Conservation (phyloP, 768 basidiomycete genomes). For the Trametes meyenii region DNA sequence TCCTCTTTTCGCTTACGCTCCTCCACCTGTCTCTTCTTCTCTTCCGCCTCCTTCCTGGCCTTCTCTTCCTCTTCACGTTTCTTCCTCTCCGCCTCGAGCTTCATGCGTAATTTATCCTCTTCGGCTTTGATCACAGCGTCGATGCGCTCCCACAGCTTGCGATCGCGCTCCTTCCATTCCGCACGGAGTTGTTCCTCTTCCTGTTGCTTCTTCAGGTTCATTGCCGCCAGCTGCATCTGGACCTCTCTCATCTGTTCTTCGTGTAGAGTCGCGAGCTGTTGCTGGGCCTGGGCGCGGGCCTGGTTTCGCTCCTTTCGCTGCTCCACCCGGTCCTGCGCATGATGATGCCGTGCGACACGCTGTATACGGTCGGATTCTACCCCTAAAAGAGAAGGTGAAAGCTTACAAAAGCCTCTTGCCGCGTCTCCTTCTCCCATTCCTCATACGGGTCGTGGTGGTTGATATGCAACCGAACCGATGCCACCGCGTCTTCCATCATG, state of each 20-base stretch:
- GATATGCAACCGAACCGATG: slow-evolving; percentile 47
- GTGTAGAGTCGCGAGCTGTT: slow-evolving; percentile 44
- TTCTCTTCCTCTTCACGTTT: slow-evolving; percentile 52
- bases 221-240: slow-evolving; percentile 43
- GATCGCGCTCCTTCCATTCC: slow-evolving; percentile 50
- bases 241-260: slow-evolving; percentile 58
- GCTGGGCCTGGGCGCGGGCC: slow-evolving; percentile 25
- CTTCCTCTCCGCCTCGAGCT: slow-evolving; percentile 59
- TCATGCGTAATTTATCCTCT: slow-evolving; percentile 57
- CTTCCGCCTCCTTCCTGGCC: slow-evolving; percentile 36
- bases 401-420: slow-evolving; percentile 50
- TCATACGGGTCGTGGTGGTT: slow-evolving; percentile 50
- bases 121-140: slow-evolving; percentile 65
- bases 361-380: slow-evolving; percentile 19
- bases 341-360: slow-evolving; percentile 43
- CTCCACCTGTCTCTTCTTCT: slow-evolving; percentile 30
- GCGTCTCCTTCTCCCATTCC: slow-evolving; percentile 53
- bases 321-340: slow-evolving; percentile 25
- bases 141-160: slow-evolving; percentile 55
- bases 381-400: neutral
- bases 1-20: slow-evolving; percentile 33
- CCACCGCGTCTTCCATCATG: slow-evolving; percentile 47
- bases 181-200: slow-evolving; percentile 49
- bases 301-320: slow-evolving; percentile 21
- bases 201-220: slow-evolving; percentile 48